Evolutionary conservation across 371 early-diverging fungal species (phyloP), one percentile per base, ranked within the genome.

Genomic region (Mucor irregularis): DNA sequence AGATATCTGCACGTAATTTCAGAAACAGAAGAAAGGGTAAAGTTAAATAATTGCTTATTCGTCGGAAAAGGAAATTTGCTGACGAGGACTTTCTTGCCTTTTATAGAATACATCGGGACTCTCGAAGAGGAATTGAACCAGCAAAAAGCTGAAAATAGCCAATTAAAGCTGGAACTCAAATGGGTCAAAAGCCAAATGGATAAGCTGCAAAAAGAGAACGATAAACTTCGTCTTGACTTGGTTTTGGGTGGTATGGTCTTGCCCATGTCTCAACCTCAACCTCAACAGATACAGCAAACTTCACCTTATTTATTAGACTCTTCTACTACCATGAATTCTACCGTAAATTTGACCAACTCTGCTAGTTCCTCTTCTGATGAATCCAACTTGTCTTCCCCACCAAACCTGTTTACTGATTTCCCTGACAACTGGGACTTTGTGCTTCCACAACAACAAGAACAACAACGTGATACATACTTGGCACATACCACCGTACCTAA

Each of bases 1-100:
- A 93, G 67, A 87, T 93, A 29, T 91, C 92, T n/a, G 95, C 95
- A 13, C 76, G 95, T 53, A 91, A 91, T 66, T 94, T 94, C 65
- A 82, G 95, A 35, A 87, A 88, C 50, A 83, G 94, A 39, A 76
- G 93, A 75, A 94, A 94, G 74, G 91, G 90, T 89, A 80, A 64
- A 66, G 46, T 3, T 6, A 19, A n/a, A 28, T 14, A 34, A 30
- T 4, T 33, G 38, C 13, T 10, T 5, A 60, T 17, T 28, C 9
- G 16, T 24, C 25, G 29, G 33, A 59, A 47, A 42, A 52, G 53
- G 42, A 34, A 56, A 34, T 21, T 49, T 49, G 40, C 56, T 53
- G 51, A 58, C 63, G 55, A 53, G 16, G 25, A n/a, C 2, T 16
- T 21, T 21, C 30, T 66, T 65, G 24, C 55, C 61, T 56, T 56